phyloP scores from a whole-genome alignment of 1,284 basidiomycete species.

The Cronartium quercuum region DNA sequence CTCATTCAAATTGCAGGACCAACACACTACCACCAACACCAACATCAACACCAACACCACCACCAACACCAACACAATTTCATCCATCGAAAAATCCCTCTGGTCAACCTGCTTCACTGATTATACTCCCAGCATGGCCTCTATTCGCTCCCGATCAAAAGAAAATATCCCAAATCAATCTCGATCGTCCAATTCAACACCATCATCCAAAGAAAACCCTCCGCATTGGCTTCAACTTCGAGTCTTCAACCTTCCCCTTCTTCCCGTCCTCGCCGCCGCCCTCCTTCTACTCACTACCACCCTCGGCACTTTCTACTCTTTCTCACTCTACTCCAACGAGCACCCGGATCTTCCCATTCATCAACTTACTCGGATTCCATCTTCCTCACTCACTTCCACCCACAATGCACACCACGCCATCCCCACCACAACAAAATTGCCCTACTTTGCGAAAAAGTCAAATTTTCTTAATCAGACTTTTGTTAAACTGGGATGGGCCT shows the following conservation, averaged over 20 bases:
- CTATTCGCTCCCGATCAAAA: neutral
- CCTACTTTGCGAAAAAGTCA: constrained; percentile 44
- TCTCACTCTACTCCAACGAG: constrained; percentile 2
- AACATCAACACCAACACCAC: no score
- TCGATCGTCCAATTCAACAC: neutral
- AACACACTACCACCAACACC: no score
- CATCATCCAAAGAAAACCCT: neutral
- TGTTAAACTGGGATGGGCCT: constrained; percentile 48
- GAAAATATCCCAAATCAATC: neutral
- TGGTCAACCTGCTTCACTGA: no score
- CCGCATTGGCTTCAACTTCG: neutral
- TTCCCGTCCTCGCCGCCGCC: neutral
- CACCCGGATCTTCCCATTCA: constrained; percentile 4
- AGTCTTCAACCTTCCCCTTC: neutral
- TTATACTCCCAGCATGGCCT: no score
- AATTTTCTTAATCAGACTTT: constrained; percentile 48
- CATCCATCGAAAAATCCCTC: no score
- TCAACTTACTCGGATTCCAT: constrained; percentile 16
- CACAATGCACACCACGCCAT: neutral
- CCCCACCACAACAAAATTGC: neutral
- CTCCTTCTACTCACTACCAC: neutral
- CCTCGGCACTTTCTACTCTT: constrained; percentile 13
- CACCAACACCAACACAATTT: no score
- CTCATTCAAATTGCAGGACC: no score
- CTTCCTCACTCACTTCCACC: constrained; percentile 1